Base-by-base conservation (phyloP, 2,329 filamentous ascomycete species). In the Pseudogymnoascus sp. region DNA sequence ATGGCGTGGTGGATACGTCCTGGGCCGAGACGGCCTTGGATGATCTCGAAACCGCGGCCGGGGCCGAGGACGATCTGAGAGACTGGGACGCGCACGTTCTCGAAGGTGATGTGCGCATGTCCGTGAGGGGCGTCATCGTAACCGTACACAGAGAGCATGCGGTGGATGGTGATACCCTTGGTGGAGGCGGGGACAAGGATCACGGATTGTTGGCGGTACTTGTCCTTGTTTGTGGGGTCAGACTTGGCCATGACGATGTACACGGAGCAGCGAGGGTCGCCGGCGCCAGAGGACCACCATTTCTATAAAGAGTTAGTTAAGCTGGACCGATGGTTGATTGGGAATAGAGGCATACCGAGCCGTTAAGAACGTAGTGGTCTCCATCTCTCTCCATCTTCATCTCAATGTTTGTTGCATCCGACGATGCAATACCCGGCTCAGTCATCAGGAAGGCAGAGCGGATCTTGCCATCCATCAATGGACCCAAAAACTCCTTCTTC, bases 111-210 rank as follows among this genome's bases (percentile, higher is more conserved):
- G 76, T 99, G 93, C 50, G 92, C 95, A 78, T 99, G 95, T 63
- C 95, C 95, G 76, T 99, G 95, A 2, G 95, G 95, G n/a, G 95
- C 95, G 71, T 99, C 95, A 75, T 97, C 95, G 78, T 92, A 97
- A 64, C 95, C 95, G 76, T 96, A 96, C 68, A 97, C 93, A 61
- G 83, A 88, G 63, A 99, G 81, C 91, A 97, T 96, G 69, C 95
- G 88, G 77, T 96, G 85, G 70, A 97, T 88, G n/a, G 86, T 96
- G 72, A 97, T 88, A 64, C 95, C 95, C 19, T 89, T 88, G 1
- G 90, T 86, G 67, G 84, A 81, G 16, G 90, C 85, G 1, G 93
- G 91, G 14, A 97, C 95, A 29, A 97, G 81, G 60, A 97, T 84
- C 66, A 99, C 93, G 26, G 92, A 97, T 77, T 97, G 95, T 74